Evolutionary conservation across 345 rosid genomes (phyloP), one percentile per base, ranked within the genome.

Genomic region (Pistacia vera): DNA sequence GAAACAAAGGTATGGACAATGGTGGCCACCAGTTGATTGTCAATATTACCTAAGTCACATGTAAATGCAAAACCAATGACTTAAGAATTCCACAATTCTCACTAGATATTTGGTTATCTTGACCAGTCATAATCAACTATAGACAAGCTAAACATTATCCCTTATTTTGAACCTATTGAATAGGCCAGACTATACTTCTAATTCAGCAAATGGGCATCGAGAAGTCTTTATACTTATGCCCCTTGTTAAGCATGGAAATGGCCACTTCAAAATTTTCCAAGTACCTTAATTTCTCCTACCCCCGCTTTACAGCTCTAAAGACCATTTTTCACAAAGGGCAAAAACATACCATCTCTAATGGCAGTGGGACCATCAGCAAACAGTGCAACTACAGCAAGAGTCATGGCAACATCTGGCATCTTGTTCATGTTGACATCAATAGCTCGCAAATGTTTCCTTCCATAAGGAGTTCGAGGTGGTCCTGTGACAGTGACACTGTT

Each of bases 341-440:
- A 62, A 60, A 77, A 54, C 71, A 61, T 87, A 97, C 98, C 99
- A 63, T 94, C 99, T 88, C 97, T 89, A 73, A 97, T 97, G 84
- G 97, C 87, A 56, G 97, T 92, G 75, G 97, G 97, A 77, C 99
- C 98, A 77, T 97, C 90, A 3, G 97, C 94, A 59, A 87, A 94
- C 75, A 94, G 95, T 8, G 99, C 98, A 84, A 90, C 97, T 58
- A 97, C 97, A 1, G 99, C 98, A 61, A 94, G 92, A 66, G 99
- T 97, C 97, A 92, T 92, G 68, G 98, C 98, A 74, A 92, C 99
- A 73, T 96, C 98, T 38, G 98, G 98, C 98, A 96, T 96, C 89
- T 96, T 96, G 91, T 96, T 94, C 99, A 94, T 94, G 90, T 96
- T 89, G 59, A 96, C 95, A 69, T 93, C 99, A 76, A 96, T 77